These are phyloP conservation scores for Misopates orontium DNA, from an alignment of 257 asterid species.

Conservation along the genomic window DNA sequence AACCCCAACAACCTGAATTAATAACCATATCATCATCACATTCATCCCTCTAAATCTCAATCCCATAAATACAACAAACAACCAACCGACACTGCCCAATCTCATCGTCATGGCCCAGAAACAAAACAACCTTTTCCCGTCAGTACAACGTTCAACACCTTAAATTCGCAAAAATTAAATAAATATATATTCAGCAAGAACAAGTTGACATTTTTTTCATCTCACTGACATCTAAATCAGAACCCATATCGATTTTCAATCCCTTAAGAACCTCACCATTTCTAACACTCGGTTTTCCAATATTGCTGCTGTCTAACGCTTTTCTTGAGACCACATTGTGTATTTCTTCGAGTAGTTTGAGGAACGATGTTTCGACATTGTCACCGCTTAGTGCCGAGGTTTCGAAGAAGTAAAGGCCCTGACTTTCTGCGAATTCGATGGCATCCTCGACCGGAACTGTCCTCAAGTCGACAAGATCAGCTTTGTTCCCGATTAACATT, in stretches of 20 bases:
- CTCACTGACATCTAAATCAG: slow-evolving; percentile 71
- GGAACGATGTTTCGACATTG: slow-evolving; percentile 57
- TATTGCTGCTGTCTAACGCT: slow-evolving; percentile 40
- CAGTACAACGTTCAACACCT: neutral
- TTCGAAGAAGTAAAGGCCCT: slow-evolving; percentile 58
- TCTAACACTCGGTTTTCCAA: slow-evolving; percentile 26
- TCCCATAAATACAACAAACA: neutral
- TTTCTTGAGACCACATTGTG: slow-evolving; percentile 52
- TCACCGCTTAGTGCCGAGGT: slow-evolving; percentile 64
- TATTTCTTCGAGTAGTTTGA: slow-evolving; percentile 55
- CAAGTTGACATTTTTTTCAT: slow-evolving; percentile 67
- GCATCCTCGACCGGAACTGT: slow-evolving; percentile 62
- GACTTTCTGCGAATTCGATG: slow-evolving; percentile 51
- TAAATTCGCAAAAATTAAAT: neutral
- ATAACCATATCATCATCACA: slow-evolving; percentile 6
- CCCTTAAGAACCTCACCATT: slow-evolving; percentile 42
- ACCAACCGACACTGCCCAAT: neutral
- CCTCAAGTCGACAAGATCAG: slow-evolving; percentile 57
- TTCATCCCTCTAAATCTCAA: neutral
- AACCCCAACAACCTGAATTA: neutral
- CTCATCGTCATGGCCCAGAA: neutral
- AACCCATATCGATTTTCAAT: slow-evolving; percentile 45
- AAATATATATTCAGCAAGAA: slow-evolving; percentile 47
- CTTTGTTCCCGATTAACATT: slow-evolving; percentile 61
- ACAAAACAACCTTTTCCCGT: neutral